Conservation (phyloP, 2,329 filamentous ascomycete species). For the Fusarium lyarnte region DNA sequence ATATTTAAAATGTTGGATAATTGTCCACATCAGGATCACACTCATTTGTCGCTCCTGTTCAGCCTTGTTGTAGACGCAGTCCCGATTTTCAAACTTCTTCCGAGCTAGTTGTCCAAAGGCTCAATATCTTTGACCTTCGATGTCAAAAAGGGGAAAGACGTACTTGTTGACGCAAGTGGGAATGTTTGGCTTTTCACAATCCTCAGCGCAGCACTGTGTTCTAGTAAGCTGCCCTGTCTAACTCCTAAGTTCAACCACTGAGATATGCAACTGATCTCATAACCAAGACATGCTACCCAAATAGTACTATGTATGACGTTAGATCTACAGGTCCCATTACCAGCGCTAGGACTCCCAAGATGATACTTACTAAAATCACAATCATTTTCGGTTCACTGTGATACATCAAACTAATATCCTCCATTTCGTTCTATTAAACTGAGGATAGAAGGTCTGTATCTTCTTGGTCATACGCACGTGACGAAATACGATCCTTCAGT, state of each 20-base stretch:
- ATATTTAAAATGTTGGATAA: background rate
- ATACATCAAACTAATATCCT: background rate
- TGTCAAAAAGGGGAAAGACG: background rate
- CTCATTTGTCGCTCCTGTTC: background rate
- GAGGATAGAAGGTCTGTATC: background rate
- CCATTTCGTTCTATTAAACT: background rate
- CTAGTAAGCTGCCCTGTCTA: background rate
- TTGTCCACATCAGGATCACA: background rate
- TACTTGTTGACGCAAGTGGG: background rate
- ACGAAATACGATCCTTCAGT: background rate
- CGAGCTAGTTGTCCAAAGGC: background rate
- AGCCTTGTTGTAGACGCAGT: background rate
- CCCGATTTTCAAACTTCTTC: background rate
- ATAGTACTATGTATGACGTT: slow-evolving; percentile 20
- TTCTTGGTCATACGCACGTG: slow-evolving; percentile 13
- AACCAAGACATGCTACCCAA: background rate
- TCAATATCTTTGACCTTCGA: background rate
- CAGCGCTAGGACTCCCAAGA: background rate
- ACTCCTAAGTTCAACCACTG: background rate
- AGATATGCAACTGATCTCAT: slow-evolving; percentile 19
- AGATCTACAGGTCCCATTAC: background rate
- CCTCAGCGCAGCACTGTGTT: background rate
- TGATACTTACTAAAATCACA: background rate
- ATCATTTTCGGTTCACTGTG: background rate
- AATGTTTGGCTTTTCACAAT: slow-evolving; percentile 2